Conservation (phyloP, 176 grass and related monocot genomes). For the Eleusine indica region DNA sequence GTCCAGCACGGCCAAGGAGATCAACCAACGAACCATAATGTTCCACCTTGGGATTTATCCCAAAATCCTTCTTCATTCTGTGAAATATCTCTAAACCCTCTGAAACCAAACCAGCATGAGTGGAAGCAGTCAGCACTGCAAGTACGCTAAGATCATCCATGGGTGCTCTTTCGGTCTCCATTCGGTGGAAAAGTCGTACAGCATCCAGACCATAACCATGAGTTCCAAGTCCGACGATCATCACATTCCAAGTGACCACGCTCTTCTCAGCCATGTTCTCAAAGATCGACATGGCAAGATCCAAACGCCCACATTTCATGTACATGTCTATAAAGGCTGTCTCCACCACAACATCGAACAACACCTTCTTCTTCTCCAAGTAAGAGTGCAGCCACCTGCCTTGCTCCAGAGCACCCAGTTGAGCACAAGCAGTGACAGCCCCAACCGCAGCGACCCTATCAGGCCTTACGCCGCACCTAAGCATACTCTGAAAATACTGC, state of each 20-base stretch:
- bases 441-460: slow-evolving; percentile 60
- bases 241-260: slow-evolving; percentile 72
- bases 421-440: slow-evolving; percentile 60
- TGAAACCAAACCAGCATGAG: slow-evolving; percentile 62
- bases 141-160: slow-evolving; percentile 75
- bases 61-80: slow-evolving; percentile 54
- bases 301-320: slow-evolving; percentile 63
- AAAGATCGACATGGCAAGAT: slow-evolving; percentile 56
- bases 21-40: slow-evolving; percentile 73
- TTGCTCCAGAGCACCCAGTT: slow-evolving; percentile 68
- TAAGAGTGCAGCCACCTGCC: slow-evolving; percentile 80
- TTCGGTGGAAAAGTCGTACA: slow-evolving; percentile 52
- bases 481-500: slow-evolving; percentile 59
- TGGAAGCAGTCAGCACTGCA: slow-evolving; percentile 54
- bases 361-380: slow-evolving; percentile 64
- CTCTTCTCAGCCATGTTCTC: slow-evolving; percentile 54
- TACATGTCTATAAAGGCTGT: slow-evolving; percentile 78
- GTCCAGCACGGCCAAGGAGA: slow-evolving; percentile 63
- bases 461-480: slow-evolving; percentile 44
- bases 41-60: slow-evolving; percentile 61
- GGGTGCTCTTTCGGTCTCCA: slow-evolving; percentile 49
- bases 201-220: slow-evolving; percentile 53
- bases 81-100: slow-evolving; percentile 60
- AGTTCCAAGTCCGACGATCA: slow-evolving; percentile 67
- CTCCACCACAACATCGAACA: slow-evolving; percentile 58